A percentile compares a stretch with the other conserved stretches of the same genome.
Evolutionary conservation across 805 yeast species (phyloP).

Genomic region (Yarrowia alimentaria): DNA sequence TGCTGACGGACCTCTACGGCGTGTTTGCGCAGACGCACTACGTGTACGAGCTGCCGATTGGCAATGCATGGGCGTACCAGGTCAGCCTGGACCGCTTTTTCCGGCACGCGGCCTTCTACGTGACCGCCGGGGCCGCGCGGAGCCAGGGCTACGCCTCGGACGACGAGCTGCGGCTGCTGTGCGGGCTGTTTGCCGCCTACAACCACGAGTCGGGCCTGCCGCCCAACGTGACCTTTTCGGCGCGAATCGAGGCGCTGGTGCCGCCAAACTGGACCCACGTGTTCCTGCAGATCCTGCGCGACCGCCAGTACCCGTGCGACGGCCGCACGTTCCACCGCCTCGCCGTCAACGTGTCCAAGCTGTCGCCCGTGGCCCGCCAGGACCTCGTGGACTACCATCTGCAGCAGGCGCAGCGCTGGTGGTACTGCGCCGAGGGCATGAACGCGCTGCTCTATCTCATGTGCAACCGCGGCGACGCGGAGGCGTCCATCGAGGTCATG

Average conservation of each 20-base stretch:
- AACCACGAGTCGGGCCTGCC: slow-evolving; percentile 22
- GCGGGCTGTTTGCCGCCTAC: slow-evolving; percentile 6
- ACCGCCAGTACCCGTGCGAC: slow-evolving; percentile 15
- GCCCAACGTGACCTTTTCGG: slow-evolving; percentile 6
- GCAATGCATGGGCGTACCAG: slow-evolving; percentile 25
- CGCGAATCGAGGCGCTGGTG: background rate
- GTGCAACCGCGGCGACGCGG: slow-evolving; percentile 24
- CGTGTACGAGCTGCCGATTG: slow-evolving; percentile 12
- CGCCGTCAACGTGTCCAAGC: background rate
- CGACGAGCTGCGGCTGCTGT: background rate
- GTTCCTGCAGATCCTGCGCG: slow-evolving; percentile 9
- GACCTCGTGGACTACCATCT: slow-evolving; percentile 20
- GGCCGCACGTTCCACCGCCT: background rate
- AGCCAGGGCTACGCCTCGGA: too few species aligned
- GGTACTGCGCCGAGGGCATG: slow-evolving; percentile 18
- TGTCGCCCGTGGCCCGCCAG: slow-evolving; percentile 14
- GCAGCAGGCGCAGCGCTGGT: slow-evolving; percentile 14
- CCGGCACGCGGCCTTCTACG: background rate
- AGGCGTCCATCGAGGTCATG: slow-evolving; percentile 24
- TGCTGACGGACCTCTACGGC: slow-evolving; percentile 6
- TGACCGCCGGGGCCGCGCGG: background rate
- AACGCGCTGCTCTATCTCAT: slow-evolving; percentile 10
- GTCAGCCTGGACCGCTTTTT: slow-evolving; percentile 5
- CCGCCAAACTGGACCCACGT: slow-evolving; percentile 17
- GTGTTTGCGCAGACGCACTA: slow-evolving; percentile 20